Percentiles rank a stretch among this genome's conserved stretches.
Evolutionary conservation across 306 rosid genomes (phyloP).

Genomic region (Dalbergia cochinchinensis): DNA sequence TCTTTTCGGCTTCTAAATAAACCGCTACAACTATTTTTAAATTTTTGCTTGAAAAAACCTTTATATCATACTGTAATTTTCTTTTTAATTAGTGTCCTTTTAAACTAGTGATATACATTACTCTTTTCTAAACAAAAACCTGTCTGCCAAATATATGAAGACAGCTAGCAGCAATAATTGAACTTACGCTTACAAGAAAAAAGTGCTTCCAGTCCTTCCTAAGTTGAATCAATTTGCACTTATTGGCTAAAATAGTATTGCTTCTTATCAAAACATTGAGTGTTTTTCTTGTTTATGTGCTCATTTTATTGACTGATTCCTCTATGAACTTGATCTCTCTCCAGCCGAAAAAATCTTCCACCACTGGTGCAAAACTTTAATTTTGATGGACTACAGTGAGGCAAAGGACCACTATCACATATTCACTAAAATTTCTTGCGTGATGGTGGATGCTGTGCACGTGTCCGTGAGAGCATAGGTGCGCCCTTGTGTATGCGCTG

Average conservation of each 20-base stretch:
- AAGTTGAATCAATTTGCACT: neutral
- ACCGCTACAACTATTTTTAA: too few species aligned
- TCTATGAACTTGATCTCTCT: neutral
- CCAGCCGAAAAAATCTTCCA: neutral
- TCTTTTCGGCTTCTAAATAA: too few species aligned
- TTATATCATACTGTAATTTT: too few species aligned
- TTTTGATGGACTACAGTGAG: conserved; percentile 15
- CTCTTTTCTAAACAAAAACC: too few species aligned
- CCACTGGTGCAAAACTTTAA: neutral
- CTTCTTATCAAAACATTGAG: neutral
- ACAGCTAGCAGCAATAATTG: too few species aligned
- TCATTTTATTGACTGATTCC: neutral
- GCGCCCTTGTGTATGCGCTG: conserved; percentile 22
- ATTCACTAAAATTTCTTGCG: neutral
- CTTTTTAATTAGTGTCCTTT: too few species aligned
- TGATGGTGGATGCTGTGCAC: conserved; percentile 30
- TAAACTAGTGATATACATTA: too few species aligned
- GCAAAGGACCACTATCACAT: conserved; percentile 12
- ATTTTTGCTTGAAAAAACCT: too few species aligned
- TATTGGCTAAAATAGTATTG: neutral
- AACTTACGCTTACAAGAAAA: too few species aligned
- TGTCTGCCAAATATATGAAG: too few species aligned
- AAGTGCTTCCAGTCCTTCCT: too few species aligned
- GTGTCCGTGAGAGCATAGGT: conserved; percentile 23
- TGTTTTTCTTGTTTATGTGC: neutral